Evolutionary conservation across 148 eudicot genomes (phyloP), one percentile per base, ranked within the genome.

Genomic region (Persicaria maculosa): DNA sequence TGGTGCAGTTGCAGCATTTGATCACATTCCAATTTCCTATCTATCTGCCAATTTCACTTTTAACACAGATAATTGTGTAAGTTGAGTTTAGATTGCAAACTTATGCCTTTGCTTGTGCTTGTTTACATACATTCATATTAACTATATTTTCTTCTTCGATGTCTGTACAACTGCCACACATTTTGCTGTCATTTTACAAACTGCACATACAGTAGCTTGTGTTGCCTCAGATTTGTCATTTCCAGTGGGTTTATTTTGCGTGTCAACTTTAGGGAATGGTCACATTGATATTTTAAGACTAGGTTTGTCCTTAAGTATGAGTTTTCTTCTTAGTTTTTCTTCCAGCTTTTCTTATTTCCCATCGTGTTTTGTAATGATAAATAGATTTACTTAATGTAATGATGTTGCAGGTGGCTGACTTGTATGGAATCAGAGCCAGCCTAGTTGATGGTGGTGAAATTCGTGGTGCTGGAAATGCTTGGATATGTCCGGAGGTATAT

Each of bases 391-490:
- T n/a, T 31, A 31, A 19, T 71, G n/a, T 43, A 58, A 75, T 57
- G 74, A 45, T 52, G 74, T 76, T 73, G 74, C 91, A 94, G 98
- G 90, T 94, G 79, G 97, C 98, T 72, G 98, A 94, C 80, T 84
- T 94, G 84, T 94, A 94, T 79, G 98, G 98, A 80, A 92, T 94
- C 72, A 82, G 98, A 82, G 98, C 97, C 36, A 87, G 87, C 80
- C 92, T 94, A 73, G 87, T 94, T 80, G 98, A 94, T 82, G 98
- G 98, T 61, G 98, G 98, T 77, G 98, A 94, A 83, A 91, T 94
- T 84, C 97, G 98, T 72, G 98, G 98, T 77, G 98, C 98, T 44
- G 98, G 98, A 77, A 94, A 94, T 79, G 98, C 96, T 50, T 94
- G 98, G 98, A 85, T 94, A 78, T 94, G 98, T 79, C 98, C 96